Evolutionary conservation across 2,329 filamentous ascomycete species (phyloP).

Genomic region (Botryosphaeria dothidea): DNA sequence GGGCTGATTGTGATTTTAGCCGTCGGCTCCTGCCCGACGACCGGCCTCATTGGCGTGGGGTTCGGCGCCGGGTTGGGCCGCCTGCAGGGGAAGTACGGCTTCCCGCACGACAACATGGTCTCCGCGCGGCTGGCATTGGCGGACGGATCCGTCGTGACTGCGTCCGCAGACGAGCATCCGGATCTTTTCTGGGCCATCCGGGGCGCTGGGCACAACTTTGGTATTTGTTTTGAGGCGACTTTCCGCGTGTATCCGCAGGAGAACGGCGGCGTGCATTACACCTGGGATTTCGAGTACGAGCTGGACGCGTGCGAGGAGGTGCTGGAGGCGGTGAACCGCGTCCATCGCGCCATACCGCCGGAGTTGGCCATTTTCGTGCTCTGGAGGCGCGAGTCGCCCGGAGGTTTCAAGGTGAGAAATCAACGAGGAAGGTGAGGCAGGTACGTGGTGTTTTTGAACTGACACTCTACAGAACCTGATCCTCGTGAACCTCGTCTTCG

Average conservation of each 20-base stretch:
- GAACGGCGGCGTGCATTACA: conserved; percentile 1
- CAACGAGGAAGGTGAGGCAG: neutral
- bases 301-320: neutral
- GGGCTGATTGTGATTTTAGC: no score
- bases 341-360: neutral
- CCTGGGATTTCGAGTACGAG: neutral
- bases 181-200: conserved; percentile 53
- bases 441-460: neutral
- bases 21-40: conserved; percentile 4
- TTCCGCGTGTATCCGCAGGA: conserved; percentile 1
- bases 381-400: neutral
- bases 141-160: conserved; percentile 39
- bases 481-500: conserved; percentile 2
- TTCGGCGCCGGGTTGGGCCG: neutral
- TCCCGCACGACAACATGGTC: neutral
- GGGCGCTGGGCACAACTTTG: conserved; percentile 50
- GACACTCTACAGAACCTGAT: neutral
- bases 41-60: neutral
- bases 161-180: conserved; percentile 45
- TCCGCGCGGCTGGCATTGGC: conserved; percentile 42
- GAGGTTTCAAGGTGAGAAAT: neutral
- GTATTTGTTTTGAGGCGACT: conserved; percentile 32
- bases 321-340: neutral
- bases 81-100: conserved; percentile 2
- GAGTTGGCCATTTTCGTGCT: conserved; percentile 4